Evolutionary conservation across 306 rosid genomes (phyloP).

Genomic region (Sophora flavescens): DNA sequence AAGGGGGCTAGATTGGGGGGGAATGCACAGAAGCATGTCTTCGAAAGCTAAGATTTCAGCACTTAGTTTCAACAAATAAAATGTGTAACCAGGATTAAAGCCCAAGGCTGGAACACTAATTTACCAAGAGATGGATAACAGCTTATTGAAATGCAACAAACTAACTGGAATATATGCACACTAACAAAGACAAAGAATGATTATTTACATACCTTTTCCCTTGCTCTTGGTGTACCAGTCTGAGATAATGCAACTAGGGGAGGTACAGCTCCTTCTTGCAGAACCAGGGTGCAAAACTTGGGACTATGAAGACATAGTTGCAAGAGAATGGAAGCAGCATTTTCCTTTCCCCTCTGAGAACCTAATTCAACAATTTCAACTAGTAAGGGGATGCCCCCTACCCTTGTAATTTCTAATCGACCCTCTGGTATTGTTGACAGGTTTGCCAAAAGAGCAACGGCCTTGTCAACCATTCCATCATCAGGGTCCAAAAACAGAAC

Average conservation of each 20-base stretch:
- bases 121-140: slow-evolving; percentile 16
- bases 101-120: slow-evolving; percentile 12
- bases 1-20: not conserved
- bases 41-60: slow-evolving; percentile 26
- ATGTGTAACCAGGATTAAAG: slow-evolving; percentile 8
- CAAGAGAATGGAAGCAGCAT: slow-evolving; percentile 81
- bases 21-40: not conserved
- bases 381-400: slow-evolving; percentile 81
- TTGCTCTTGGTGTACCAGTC: slow-evolving; percentile 90
- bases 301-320: slow-evolving; percentile 86
- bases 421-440: slow-evolving; percentile 90
- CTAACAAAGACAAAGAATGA: not conserved
- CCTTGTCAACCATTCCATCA: slow-evolving; percentile 88
- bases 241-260: slow-evolving; percentile 91
- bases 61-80: slow-evolving; percentile 34
- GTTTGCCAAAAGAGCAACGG: slow-evolving; percentile 89
- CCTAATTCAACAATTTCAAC: slow-evolving; percentile 89
- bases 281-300: slow-evolving; percentile 82
- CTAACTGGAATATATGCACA: not conserved
- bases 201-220: slow-evolving; percentile 71
- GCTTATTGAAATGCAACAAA: slow-evolving; percentile 25
- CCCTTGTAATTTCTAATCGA: slow-evolving; percentile 65
- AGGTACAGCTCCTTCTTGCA: slow-evolving; percentile 99
- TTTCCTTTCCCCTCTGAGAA: slow-evolving; percentile 92
- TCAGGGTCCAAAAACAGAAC: slow-evolving; percentile 74